Conservation (phyloP, 306 rosid species). For the Comarum palustre region DNA sequence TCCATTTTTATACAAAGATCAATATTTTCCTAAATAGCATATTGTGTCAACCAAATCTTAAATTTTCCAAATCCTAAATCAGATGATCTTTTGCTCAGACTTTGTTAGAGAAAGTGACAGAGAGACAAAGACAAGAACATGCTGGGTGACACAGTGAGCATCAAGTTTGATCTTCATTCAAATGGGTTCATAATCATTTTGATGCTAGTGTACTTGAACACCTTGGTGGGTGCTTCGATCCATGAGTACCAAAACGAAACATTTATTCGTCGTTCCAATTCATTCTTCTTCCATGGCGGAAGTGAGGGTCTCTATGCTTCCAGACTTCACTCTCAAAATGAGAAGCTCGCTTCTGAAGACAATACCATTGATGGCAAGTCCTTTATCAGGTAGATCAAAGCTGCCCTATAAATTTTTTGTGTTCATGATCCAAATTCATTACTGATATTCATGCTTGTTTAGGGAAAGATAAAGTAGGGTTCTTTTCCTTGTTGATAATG, state of each 20-base stretch:
- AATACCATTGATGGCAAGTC: conserved; percentile 58
- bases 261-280: conserved; percentile 62
- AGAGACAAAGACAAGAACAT: conserved; percentile 10
- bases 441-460: conserved; percentile 23
- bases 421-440: background rate
- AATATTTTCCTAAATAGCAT: background rate
- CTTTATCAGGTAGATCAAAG: conserved; percentile 50
- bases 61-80: background rate
- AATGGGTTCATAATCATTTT: conserved; percentile 21
- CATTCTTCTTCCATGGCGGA: conserved; percentile 79
- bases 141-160: conserved; percentile 19
- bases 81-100: background rate
- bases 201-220: conserved; percentile 17
- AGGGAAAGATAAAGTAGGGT: conserved; percentile 8
- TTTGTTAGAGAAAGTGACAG: conserved; percentile 11
- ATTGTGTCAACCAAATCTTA: background rate
- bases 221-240: conserved; percentile 62
- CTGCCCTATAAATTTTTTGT: background rate
- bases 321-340: conserved; percentile 23
- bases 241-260: conserved; percentile 58
- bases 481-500: background rate
- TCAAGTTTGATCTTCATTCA: conserved; percentile 32
- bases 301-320: conserved; percentile 79
- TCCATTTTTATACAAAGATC: background rate
- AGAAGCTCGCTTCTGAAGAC: conserved; percentile 40